A percentile compares a stretch with the other conserved stretches of the same genome.
Conservation (phyloP, 176 grass and related monocot genomes). For the Ampelocalamus luodianensis region DNA sequence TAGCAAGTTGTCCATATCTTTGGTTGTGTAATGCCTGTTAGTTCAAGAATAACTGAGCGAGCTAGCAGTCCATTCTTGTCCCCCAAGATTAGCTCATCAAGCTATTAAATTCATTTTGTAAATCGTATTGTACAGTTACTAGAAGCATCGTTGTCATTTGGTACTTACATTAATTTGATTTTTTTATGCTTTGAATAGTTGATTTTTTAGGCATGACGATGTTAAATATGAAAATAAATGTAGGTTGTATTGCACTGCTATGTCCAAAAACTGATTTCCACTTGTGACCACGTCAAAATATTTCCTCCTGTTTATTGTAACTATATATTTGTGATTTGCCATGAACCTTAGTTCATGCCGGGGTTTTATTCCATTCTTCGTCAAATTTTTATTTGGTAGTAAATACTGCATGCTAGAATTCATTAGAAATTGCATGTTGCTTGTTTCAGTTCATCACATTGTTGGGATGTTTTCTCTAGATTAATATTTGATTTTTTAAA, state of each 20-base stretch:
- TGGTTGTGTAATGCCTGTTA: neutral
- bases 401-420: neutral
- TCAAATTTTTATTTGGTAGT: neutral
- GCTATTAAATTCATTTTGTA: neutral
- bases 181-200: neutral
- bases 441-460: constrained; percentile 9
- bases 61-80: neutral
- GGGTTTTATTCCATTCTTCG: neutral
- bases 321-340: neutral
- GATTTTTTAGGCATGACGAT: neutral
- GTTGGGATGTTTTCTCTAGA: neutral
- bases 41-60: neutral
- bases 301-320: constrained; percentile 12
- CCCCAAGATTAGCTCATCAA: neutral
- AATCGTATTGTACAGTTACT: neutral
- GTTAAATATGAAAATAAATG: neutral
- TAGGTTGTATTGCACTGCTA: neutral
- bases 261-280: neutral
- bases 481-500: constrained; percentile 36
- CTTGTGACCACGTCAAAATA: neutral
- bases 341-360: neutral
- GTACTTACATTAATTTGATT: neutral
- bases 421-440: neutral
- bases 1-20: neutral
- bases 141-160: neutral